Evolutionary conservation across 345 rosid species (phyloP), one percentile per base, ranked within the genome.

Genomic region (Eucalyptus tenuipes): DNA sequence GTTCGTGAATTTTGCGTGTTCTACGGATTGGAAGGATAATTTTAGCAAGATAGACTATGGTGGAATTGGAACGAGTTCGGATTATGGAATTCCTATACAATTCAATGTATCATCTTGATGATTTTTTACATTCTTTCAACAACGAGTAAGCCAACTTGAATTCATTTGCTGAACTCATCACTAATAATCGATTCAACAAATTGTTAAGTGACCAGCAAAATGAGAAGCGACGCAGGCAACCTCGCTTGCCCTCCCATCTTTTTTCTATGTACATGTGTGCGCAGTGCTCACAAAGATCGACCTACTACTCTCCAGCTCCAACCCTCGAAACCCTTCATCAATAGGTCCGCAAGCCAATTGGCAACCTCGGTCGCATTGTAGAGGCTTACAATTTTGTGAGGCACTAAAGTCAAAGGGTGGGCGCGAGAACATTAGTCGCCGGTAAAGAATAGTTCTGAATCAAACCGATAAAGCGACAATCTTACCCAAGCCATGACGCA

Each of bases 191-290:
- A 24, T 55, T 55, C 61, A 10, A 55, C 13, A 24, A 55, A 55
- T 2, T 24, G 29, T 55, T 55, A 10, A 24, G 13, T 10, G 61
- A 10, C 61, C 29, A 10, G 29, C 29, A 55, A 24, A 55, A 55
- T 55, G 61, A 55, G 29, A 25, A 55, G 29, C 29, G 61, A 55
- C 1, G 13, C 6, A 24, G 3, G 61, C 13, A 55, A 4, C 29
- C 13, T 13, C 1, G 29, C 5, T 55, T 1, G 61, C 61, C 61
- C 61, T 55, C 29, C 0, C 29, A 5, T 2, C 61, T 55, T 10
- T 55, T 10, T 55, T 55, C 12, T 55, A 24, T 1, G 27, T 55
- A 55, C 12, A 4, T 24, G 27, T 4, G 29, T 55, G 61, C 27
- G 13, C 27, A 55, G 6, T 55, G 61, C 29, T 55, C 61, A 55